Evolutionary conservation across 495 filamentous ascomycete genomes (phyloP).

Genomic region (Daldinia grandis): DNA sequence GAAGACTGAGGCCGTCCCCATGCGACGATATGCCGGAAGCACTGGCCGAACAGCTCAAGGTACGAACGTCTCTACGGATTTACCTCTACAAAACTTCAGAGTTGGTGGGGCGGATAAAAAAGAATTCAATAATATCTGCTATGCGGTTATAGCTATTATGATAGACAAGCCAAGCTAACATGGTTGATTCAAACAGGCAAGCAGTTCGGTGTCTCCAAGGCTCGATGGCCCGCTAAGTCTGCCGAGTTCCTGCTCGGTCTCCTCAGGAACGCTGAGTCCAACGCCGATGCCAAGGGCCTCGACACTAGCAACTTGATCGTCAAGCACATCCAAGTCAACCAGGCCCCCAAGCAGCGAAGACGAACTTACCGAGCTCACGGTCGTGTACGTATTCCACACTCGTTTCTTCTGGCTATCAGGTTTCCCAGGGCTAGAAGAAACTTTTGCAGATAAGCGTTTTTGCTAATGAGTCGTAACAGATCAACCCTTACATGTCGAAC

Average conservation of each 20-base stretch:
- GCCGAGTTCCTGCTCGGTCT: slow-evolving; percentile 96
- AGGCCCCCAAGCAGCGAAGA: slow-evolving; percentile 97
- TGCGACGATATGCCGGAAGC: slow-evolving; percentile 93
- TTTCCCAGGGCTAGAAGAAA: background rate
- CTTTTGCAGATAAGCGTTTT: background rate
- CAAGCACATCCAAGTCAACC: slow-evolving; percentile 99
- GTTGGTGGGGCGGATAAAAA: background rate
- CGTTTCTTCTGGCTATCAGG: background rate
- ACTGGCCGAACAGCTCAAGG: slow-evolving; percentile 95
- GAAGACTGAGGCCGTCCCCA: slow-evolving; percentile 95
- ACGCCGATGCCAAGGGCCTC: slow-evolving; percentile 98
- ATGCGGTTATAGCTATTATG: background rate
- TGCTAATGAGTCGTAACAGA: slow-evolving; percentile 62
- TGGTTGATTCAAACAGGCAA: slow-evolving; percentile 72
- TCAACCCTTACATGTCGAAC: slow-evolving; percentile 99
- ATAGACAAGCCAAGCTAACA: slow-evolving; percentile 41
- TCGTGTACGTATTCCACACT: slow-evolving; percentile 75
- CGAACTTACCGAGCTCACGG: slow-evolving; percentile 99
- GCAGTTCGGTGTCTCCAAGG: slow-evolving; percentile 94
- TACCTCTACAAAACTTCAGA: background rate
- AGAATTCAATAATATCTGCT: background rate
- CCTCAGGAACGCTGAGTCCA: slow-evolving; percentile 98
- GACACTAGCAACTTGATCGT: slow-evolving; percentile 95
- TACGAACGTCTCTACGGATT: slow-evolving; percentile 61
- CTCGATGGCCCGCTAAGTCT: slow-evolving; percentile 99